Base-by-base conservation (phyloP, 2,329 filamentous ascomycete genomes). In the Rutstroemia sp. region DNA sequence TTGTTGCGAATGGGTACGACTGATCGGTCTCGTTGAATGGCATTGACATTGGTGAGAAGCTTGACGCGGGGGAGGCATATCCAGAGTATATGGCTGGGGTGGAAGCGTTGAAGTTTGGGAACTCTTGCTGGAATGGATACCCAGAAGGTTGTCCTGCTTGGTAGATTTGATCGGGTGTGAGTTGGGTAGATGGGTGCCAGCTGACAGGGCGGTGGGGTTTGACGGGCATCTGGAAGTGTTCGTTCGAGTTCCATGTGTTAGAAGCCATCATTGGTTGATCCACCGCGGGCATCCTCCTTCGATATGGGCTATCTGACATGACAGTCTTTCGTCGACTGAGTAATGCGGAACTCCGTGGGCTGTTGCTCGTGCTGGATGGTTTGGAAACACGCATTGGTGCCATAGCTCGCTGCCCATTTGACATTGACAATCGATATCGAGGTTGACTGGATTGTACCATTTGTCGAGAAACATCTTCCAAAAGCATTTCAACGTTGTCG, bases 161-260 rank as follows among this genome's bases (percentile, higher is more conserved):
- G 37, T 67, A 70, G 57, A 72, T 65, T 56, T 53, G 57, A 57
- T 67, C 65, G 34, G 58, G 39, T 27, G 64, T 34, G 30, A 34
- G 70, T 57, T 80, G 76, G 9, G 84, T 80, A 21, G 80, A 79
- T 2, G 87, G 85, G 68, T 91, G 88, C 88, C 88, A 91, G 75
- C 87, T 90, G 47, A 88, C 75, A 5, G 87, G 87, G 44, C 87
- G 79, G 52, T 72, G 72, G 41, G 76, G 70, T 65, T 72, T 58
- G 27, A 51, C 45, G 37, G 62, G 57, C 49, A 62, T 51, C 48
- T 65, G 64, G 38, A 67, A 63, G 68, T 70, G 61, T 68, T 67
- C 55, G 45, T 65, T 66, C n/a, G 62, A 73, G 57, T 61, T 68
- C 67, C 47, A 75, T 67, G 57, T 78, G 73, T 64, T 34, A 72